Conservation (phyloP, 495 filamentous ascomycete genomes). For the Aspergillus hancockii region DNA sequence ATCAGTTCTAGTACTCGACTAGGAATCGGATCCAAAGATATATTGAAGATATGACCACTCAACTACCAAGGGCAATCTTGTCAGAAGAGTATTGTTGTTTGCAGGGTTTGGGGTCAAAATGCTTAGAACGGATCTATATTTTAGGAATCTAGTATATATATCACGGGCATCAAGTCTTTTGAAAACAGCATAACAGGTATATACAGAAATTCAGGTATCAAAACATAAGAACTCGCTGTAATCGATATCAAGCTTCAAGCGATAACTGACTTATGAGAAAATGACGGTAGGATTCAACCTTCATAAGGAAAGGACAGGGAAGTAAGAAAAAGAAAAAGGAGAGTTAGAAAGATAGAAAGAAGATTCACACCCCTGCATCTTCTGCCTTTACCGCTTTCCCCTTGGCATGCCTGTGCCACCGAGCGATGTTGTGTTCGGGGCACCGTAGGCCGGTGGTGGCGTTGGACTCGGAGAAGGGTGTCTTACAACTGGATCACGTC, state of each 20-base stretch:
- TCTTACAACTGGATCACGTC: constrained; percentile 28
- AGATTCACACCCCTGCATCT: background rate
- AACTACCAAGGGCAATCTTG: no score
- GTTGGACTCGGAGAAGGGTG: constrained; percentile 35
- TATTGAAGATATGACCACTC: no score
- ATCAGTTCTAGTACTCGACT: no score
- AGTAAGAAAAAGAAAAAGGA: background rate
- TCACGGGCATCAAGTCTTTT: background rate
- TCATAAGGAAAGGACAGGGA: background rate
- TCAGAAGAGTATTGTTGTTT: no score
- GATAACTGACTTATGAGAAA: background rate
- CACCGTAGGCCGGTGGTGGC: constrained; percentile 46
- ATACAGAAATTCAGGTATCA: background rate
- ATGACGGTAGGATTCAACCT: background rate
- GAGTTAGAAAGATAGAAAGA: background rate
- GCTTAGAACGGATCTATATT: no score
- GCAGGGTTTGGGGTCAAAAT: no score
- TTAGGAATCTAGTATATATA: background rate
- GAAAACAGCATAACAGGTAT: no score
- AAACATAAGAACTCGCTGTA: background rate
- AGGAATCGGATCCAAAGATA: no score
- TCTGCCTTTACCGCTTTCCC: constrained; percentile 33
- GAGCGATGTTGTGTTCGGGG: constrained; percentile 38
- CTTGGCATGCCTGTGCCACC: constrained; percentile 34
- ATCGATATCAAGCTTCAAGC: background rate